Conservation (phyloP, 2,329 filamentous ascomycete species). For the Lachnellula willkommii region DNA sequence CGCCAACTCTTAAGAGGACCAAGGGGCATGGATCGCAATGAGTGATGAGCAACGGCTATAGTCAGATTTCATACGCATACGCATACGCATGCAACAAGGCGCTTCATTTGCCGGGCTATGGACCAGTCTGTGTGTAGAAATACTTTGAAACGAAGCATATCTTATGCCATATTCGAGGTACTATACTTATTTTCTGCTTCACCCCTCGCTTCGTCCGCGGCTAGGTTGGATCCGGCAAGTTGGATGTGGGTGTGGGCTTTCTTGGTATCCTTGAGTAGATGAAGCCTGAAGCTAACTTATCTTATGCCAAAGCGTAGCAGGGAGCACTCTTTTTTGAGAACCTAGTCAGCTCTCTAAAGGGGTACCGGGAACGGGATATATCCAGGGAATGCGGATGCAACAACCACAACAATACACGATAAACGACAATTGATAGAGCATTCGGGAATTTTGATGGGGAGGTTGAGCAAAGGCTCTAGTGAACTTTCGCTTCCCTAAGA, state of each 20-base stretch:
- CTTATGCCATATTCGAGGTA: no score
- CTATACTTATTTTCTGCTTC: not conserved
- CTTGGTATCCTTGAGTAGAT: slow-evolving; percentile 9
- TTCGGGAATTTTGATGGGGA: slow-evolving; percentile 11
- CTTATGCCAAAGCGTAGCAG: slow-evolving; percentile 19
- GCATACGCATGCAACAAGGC: no score
- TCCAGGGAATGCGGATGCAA: slow-evolving; percentile 1
- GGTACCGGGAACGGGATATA: slow-evolving; percentile 7
- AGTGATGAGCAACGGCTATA: no score
- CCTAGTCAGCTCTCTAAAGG: slow-evolving; percentile 11
- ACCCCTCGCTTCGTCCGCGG: no score
- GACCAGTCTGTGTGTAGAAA: no score
- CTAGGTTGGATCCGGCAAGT: no score
- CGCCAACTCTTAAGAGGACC: no score
- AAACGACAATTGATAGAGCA: not conserved
- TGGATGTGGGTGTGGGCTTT: no score
- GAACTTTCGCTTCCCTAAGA: not conserved
- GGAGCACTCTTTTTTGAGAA: slow-evolving; percentile 11
- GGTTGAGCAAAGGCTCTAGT: not conserved
- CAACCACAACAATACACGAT: slow-evolving; percentile 1
- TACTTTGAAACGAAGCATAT: no score
- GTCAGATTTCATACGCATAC: no score
- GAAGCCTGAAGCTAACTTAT: slow-evolving; percentile 19
- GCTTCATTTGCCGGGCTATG: no score
- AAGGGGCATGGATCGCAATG: no score